Conservation (phyloP, 805 yeast genomes). For the Groenewaldozyma salmanticensis region DNA sequence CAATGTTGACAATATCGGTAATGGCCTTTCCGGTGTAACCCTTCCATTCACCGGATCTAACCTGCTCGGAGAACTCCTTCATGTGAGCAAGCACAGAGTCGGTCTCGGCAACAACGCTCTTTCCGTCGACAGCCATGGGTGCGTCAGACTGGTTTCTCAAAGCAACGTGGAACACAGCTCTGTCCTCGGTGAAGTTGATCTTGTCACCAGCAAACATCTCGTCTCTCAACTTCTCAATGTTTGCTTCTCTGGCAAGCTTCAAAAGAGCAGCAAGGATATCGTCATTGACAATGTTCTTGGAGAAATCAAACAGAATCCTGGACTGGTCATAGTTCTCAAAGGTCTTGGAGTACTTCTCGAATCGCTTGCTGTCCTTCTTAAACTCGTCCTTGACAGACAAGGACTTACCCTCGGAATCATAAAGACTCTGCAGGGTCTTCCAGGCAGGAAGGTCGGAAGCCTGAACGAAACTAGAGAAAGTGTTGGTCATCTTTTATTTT, state of each 20-base stretch:
- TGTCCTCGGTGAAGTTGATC: constrained; percentile 88
- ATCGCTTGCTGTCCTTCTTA: constrained; percentile 62
- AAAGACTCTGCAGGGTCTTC: constrained; percentile 63
- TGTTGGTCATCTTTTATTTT: constrained; percentile 8
- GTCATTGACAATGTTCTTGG: constrained; percentile 87
- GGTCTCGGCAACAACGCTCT: constrained; percentile 84
- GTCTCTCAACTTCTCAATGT: constrained; percentile 78
- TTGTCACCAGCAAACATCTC: constrained; percentile 87
- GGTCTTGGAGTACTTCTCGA: constrained; percentile 62
- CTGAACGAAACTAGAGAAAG: constrained; percentile 43
- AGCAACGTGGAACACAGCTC: constrained; percentile 93
- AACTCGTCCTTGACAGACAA: constrained; percentile 75
- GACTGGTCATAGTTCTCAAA: constrained; percentile 82
- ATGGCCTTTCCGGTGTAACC: constrained; percentile 94
- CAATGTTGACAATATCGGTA: constrained; percentile 92
- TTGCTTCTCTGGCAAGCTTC: constrained; percentile 81
- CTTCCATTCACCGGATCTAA: constrained; percentile 91
- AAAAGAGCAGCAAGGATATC: constrained; percentile 60
- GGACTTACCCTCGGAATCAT: constrained; percentile 57
- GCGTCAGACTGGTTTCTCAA: constrained; percentile 84
- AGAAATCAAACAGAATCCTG: constrained; percentile 85
- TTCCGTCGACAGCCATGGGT: constrained; percentile 83
- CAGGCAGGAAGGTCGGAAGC: constrained; percentile 76
- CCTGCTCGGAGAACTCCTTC: constrained; percentile 85
- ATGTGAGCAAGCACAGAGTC: constrained; percentile 87